phyloP scores from a whole-genome alignment of 768 basidiomycete species.

The Termitomyces sp. region DNA sequence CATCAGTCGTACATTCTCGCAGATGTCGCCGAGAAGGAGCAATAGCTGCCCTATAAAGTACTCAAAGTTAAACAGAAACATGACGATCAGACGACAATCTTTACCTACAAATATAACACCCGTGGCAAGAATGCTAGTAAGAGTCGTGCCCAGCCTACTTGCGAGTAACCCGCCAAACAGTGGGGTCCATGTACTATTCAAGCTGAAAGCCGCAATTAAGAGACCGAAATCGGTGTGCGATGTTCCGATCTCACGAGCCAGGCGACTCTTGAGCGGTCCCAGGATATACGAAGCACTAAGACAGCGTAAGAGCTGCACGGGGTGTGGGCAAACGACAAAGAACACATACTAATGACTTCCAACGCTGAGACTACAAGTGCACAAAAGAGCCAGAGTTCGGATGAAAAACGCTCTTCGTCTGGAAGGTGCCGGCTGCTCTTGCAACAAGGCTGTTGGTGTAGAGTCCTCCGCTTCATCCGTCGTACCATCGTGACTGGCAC shows the following conservation, averaged over 20 bases:
- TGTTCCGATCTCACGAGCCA: constrained; percentile 65
- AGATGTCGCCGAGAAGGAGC: constrained; percentile 61
- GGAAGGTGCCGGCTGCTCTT: neutral
- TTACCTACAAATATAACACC: constrained; percentile 60
- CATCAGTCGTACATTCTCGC: constrained; percentile 61
- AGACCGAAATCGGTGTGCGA: constrained; percentile 76
- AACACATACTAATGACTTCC: constrained; percentile 71
- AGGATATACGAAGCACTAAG: constrained; percentile 66
- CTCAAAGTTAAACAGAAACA: neutral
- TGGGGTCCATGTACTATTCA: constrained; percentile 73
- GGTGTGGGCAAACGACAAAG: neutral
- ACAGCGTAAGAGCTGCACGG: neutral
- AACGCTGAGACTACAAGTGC: constrained; percentile 68
- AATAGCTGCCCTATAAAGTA: constrained; percentile 50
- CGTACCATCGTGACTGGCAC: constrained; percentile 18
- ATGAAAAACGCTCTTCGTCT: constrained; percentile 39
- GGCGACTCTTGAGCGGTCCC: constrained; percentile 70
- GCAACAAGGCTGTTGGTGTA: neutral
- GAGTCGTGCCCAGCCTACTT: constrained; percentile 65
- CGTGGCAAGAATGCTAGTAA: constrained; percentile 69
- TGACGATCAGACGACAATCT: constrained; percentile 1
- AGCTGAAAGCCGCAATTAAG: constrained; percentile 68
- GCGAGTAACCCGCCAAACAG: constrained; percentile 71
- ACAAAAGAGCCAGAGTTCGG: constrained; percentile 56
- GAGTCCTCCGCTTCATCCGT: constrained; percentile 10